Evolutionary conservation across 108 stramenopile species (phyloP).

Genomic region (Fragilariopsis cylindrus): DNA sequence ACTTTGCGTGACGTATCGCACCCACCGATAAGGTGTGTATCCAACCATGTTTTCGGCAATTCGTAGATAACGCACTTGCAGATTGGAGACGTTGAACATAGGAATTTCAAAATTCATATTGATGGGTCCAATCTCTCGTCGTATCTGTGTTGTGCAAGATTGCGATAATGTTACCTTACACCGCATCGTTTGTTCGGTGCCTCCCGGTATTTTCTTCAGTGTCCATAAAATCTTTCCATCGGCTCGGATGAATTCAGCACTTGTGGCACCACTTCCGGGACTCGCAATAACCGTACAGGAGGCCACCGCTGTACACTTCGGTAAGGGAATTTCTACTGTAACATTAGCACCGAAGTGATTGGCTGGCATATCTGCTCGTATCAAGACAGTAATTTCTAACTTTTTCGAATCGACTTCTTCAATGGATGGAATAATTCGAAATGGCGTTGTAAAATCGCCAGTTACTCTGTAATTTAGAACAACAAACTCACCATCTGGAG

Average conservation of each 20-base stretch:
- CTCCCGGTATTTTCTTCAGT: slow-evolving; percentile 97
- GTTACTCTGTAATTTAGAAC: slow-evolving; percentile 97
- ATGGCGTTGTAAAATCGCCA: slow-evolving; percentile 96
- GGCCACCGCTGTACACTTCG: slow-evolving; percentile 68
- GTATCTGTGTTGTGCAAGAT: slow-evolving; percentile 77
- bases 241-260: slow-evolving; percentile 79
- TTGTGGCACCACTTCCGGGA: slow-evolving; percentile 59
- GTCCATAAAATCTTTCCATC: slow-evolving; percentile 93
- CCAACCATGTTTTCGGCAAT: slow-evolving; percentile 95
- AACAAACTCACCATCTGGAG: slow-evolving; percentile 99
- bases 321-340: slow-evolving; percentile 84
- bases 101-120: slow-evolving; percentile 98
- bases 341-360: slow-evolving; percentile 98
- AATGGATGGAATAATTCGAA: slow-evolving; percentile 95
- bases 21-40: slow-evolving; percentile 99
- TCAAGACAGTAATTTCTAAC: slow-evolving; percentile 82
- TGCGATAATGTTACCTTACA: slow-evolving; percentile 80
- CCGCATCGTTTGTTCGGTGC: slow-evolving; percentile 91
- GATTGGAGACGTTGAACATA: slow-evolving; percentile 98
- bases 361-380: slow-evolving; percentile 96
- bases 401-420: slow-evolving; percentile 92
- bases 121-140: slow-evolving; percentile 96
- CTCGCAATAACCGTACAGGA: slow-evolving; percentile 69
- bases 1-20: slow-evolving; percentile 98
- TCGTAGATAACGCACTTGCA: slow-evolving; percentile 96